Base-by-base conservation (phyloP, 371 early-diverging fungal genomes). In the Rhizopus microsporus region DNA sequence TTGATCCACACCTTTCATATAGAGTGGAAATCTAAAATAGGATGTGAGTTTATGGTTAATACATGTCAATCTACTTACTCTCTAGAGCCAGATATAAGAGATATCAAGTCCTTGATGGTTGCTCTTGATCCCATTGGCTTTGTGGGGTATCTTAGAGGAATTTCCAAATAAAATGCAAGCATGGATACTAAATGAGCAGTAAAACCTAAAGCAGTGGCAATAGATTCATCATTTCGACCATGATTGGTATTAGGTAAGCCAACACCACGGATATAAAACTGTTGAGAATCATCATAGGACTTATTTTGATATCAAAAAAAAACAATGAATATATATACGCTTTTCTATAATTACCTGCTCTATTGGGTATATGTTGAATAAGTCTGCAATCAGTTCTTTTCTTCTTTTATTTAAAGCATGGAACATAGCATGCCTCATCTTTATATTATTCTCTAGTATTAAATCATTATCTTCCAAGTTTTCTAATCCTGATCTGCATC, bases 41-140 rank as follows among this genome's bases (percentile, higher is more conserved):
- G 12, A 31, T 13, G 17, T 40, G 12, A 7, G 52, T 2, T 42
- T 4, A 54, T 23, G 4, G 30, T 15, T 35, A 4, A 37, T 3
- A 29, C 23, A 32, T 7, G 12, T 31, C 4, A 38, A 32, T 8
- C 1, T 32, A 68, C 79, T 70, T 78, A 86, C 85, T 79, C 78
- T 68, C 76, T 75, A 7, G 81, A 70, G 0, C 82, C 82, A 45
- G 68, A 61, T 33, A 83, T 71, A 3, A 81, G 52, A 1, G 88
- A 82, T 13, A 93, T 80, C 9, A 82, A 77, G 59, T 93, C 93
- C 15, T 67, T 48, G 31, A 93, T 83, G 33, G 75, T 77, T n/a
- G 92, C 85, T 29, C 89, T 75, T 0, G 91, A 90, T 0, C 91
- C 87, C 89, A 89, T 91, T 0, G 88, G 85, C 5, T 70, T 80